Percentiles rank a stretch among this genome's conserved stretches.
Conservation (phyloP, 208 protist species). For the Trypanosoma caninum region DNA sequence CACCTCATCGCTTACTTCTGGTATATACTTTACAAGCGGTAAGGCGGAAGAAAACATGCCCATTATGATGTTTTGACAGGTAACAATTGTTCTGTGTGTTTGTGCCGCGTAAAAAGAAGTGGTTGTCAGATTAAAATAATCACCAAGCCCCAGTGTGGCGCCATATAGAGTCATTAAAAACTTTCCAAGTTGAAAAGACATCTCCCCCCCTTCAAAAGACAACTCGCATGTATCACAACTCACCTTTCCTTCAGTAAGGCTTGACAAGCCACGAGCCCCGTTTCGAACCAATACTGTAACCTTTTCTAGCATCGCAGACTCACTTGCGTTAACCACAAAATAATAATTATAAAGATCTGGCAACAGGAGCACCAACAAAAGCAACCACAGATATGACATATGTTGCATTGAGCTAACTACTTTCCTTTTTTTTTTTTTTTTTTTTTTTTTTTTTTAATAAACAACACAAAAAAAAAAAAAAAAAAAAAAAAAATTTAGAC, state of each 20-base stretch:
- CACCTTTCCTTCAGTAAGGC: constrained; percentile 1
- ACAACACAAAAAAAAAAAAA: constrained; percentile 9
- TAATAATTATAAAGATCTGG: not conserved
- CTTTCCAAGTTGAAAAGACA: constrained; percentile 10
- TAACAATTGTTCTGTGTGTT: constrained; percentile 12
- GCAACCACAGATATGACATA: not conserved
- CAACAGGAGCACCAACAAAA: not conserved
- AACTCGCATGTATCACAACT: constrained; percentile 11
- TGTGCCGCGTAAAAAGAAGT: constrained; percentile 1
- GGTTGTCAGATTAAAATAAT: constrained; percentile 1
- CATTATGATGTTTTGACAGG: constrained; percentile 5
- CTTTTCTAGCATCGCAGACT: constrained; percentile 6
- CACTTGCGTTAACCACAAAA: not conserved
- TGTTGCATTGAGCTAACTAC: not conserved
- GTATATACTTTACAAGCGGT: constrained; percentile 10
- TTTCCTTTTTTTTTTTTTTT: not conserved
- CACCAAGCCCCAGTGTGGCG: not conserved
- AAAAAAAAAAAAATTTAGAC: constrained; percentile 3
- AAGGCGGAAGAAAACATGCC: constrained; percentile 8
- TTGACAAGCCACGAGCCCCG: constrained; percentile 11
- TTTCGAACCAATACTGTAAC: constrained; percentile 13
- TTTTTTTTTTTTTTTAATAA: not conserved
- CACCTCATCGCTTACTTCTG: not conserved
- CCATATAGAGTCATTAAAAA: constrained; percentile 8
- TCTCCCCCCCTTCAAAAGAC: not conserved